phyloP scores from a whole-genome alignment of 2,329 filamentous ascomycete genomes.

The Exophiala aquamarina region DNA sequence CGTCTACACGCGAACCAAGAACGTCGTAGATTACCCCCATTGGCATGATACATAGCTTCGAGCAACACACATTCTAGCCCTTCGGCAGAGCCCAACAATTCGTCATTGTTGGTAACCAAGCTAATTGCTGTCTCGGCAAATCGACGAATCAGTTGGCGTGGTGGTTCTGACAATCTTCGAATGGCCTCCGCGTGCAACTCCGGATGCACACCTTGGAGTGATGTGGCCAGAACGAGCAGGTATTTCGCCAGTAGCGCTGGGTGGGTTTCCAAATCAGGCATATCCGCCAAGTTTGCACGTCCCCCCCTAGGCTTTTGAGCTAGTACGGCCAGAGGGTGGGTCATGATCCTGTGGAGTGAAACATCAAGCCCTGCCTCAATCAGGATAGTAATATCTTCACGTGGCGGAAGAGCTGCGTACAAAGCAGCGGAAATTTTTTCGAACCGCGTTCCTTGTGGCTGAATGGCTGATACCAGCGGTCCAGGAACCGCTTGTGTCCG shows the following conservation, averaged over 20 bases:
- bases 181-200: neutral
- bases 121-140: conserved; percentile 32
- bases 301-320: too few species aligned
- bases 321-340: too few species aligned
- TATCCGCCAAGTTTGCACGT: too few species aligned
- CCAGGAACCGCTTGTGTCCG: too few species aligned
- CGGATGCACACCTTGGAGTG: neutral
- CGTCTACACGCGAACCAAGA: conserved; percentile 40
- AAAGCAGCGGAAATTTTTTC: too few species aligned
- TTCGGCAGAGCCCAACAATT: conserved; percentile 39
- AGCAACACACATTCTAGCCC: conserved; percentile 45
- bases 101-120: conserved; percentile 39
- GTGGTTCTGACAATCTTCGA: neutral
- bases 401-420: too few species aligned
- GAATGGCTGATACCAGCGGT: too few species aligned
- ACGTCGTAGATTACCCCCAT: conserved; percentile 41
- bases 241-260: conserved; percentile 4
- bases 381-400: too few species aligned
- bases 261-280: too few species aligned
- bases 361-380: too few species aligned
- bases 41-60: conserved; percentile 39
- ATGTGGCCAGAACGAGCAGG: conserved; percentile 2
- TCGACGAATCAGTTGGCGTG: conserved; percentile 29
- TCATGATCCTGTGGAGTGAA: too few species aligned
- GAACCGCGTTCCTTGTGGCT: too few species aligned